Conservation (phyloP, 345 rosid species). For the Gossypioides kirkii region DNA sequence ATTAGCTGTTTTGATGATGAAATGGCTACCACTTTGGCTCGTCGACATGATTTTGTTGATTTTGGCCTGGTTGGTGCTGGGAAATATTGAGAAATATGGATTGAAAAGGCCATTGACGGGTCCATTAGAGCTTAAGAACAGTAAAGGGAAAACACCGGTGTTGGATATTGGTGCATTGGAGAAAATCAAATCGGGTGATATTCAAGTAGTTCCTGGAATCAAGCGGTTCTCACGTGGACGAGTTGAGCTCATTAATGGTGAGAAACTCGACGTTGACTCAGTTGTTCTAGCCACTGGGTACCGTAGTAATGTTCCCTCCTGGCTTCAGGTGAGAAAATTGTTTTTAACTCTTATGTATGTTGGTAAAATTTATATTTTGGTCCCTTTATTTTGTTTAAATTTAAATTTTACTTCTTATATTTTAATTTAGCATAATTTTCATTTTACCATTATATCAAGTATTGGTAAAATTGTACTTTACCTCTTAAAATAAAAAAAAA, state of each 20-base stretch:
- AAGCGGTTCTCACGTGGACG: conserved; percentile 41
- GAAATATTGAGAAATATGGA: conserved; percentile 58
- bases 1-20: conserved; percentile 52
- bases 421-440: too few species aligned
- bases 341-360: not conserved
- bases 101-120: conserved; percentile 62
- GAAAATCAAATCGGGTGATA: conserved; percentile 60
- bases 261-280: conserved; percentile 54
- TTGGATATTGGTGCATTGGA: conserved; percentile 76
- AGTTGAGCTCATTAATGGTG: conserved; percentile 64
- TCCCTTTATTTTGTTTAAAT: too few species aligned
- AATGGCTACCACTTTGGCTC: conserved; percentile 68
- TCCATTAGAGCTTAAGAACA: conserved; percentile 60
- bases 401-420: too few species aligned
- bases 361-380: too few species aligned
- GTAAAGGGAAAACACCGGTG: conserved; percentile 74
- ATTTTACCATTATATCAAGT: too few species aligned
- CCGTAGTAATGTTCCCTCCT: conserved; percentile 85
- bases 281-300: conserved; percentile 86
- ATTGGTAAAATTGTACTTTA: too few species aligned
- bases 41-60: conserved; percentile 62
- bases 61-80: conserved; percentile 52
- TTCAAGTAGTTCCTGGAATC: conserved; percentile 71
- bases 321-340: conserved; percentile 62
- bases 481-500: too few species aligned